These are phyloP conservation scores for Tephrocybe sp. DNA, from an alignment of 768 basidiomycete species.

Conservation along the genomic window DNA sequence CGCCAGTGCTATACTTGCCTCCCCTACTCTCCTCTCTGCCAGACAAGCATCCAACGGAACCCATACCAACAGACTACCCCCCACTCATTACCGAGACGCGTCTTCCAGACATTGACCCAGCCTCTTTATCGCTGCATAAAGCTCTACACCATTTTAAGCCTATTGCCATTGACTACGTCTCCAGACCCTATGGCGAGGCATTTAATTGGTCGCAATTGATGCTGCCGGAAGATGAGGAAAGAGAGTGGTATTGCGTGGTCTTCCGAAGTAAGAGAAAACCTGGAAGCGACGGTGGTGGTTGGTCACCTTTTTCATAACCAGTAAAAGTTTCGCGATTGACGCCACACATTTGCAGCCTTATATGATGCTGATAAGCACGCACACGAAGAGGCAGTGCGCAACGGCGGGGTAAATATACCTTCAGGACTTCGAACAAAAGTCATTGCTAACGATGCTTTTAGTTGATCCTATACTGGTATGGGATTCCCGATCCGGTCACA, in stretches of 20 bases:
- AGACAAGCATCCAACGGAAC: constrained; percentile 29
- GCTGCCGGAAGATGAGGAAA: constrained; percentile 66
- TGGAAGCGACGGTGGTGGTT: constrained; percentile 68
- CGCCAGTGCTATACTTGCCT: constrained; percentile 75
- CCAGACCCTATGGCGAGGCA: constrained; percentile 60
- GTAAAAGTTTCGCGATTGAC: constrained; percentile 2
- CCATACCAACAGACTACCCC: constrained; percentile 29
- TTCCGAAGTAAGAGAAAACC: constrained; percentile 78
- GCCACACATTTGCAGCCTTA: constrained; percentile 44
- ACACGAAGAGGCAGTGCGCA: constrained; percentile 89
- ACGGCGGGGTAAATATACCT: constrained; percentile 70
- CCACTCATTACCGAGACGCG: constrained; percentile 67
- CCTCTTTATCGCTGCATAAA: constrained; percentile 80
- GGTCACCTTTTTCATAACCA: constrained; percentile 16
- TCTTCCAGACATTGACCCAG: constrained; percentile 82
- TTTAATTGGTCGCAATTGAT: constrained; percentile 85
- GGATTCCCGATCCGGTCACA: constrained; percentile 69
- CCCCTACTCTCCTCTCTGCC: constrained; percentile 81
- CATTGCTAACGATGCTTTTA: constrained; percentile 25
- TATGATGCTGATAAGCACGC: constrained; percentile 86
- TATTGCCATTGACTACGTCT: constrained; percentile 56
- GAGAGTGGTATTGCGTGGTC: constrained; percentile 91
- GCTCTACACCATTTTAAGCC: constrained; percentile 79
- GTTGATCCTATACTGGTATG: constrained; percentile 94
- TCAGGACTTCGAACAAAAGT: too few relatives aligned